Percentiles rank a stretch among this genome's conserved stretches.
Evolutionary conservation across 2,329 filamentous ascomycete genomes (phyloP).

Genomic region (Talaromyces atroroseus): DNA sequence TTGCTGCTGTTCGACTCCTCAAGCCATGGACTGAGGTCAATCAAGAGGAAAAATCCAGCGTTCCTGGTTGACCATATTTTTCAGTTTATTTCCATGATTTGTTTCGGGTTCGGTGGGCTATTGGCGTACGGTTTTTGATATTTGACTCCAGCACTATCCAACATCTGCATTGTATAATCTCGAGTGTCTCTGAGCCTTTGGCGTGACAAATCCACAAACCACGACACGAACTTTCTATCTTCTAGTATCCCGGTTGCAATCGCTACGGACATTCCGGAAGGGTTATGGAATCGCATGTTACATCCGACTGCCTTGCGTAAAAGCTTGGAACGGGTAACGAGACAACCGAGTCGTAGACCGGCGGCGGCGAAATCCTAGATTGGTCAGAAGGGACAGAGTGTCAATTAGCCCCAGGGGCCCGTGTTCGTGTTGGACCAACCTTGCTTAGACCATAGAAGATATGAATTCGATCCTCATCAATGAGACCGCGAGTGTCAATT

Average conservation of each 20-base stretch:
- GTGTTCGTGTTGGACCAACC: slow-evolving; percentile 15
- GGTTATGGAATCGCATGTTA: slow-evolving; percentile 24
- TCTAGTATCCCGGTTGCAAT: slow-evolving; percentile 27
- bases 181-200: slow-evolving; percentile 22
- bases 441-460: slow-evolving; percentile 43
- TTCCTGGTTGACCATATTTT: slow-evolving; percentile 23
- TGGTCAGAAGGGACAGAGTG: too few species aligned
- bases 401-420: background rate
- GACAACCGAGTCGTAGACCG: slow-evolving; percentile 25
- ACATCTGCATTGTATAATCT: slow-evolving; percentile 26
- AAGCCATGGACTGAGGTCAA: slow-evolving; percentile 30
- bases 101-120: background rate
- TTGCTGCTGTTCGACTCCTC: background rate
- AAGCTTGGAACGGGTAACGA: slow-evolving; percentile 22
- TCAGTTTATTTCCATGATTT: background rate
- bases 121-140: slow-evolving; percentile 20
- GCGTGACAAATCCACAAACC: slow-evolving; percentile 23
- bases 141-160: slow-evolving; percentile 33
- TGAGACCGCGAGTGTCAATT: slow-evolving; percentile 37
- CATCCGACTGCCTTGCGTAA: slow-evolving; percentile 21
- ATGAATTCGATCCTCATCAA: slow-evolving; percentile 48
- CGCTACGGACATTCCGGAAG: slow-evolving; percentile 25
- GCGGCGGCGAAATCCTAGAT: slow-evolving; percentile 26
- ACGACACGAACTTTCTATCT: slow-evolving; percentile 33
- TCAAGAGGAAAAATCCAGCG: slow-evolving; percentile 45